phyloP scores from a whole-genome alignment of 148 eudicot genomes.

The Tetragonia tetragonoides region DNA sequence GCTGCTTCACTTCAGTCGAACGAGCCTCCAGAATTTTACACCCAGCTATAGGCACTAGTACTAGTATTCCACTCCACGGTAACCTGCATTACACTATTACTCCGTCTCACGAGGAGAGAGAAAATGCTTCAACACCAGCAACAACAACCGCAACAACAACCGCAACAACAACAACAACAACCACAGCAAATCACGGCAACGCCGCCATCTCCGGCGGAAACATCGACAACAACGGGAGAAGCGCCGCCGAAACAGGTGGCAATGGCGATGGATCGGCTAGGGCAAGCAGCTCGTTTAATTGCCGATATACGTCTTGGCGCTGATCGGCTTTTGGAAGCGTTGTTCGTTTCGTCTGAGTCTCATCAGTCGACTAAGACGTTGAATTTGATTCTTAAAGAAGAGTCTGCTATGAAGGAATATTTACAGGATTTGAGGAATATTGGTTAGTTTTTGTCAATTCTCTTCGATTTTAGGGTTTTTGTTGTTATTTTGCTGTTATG shows the following conservation, averaged over 20 bases:
- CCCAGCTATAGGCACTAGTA: too few species aligned
- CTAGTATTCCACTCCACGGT: too few species aligned
- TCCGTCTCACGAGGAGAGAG: too few species aligned
- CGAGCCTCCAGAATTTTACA: too few species aligned
- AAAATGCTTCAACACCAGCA: background rate
- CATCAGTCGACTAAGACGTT: constrained; percentile 48
- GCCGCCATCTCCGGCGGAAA: constrained; percentile 15
- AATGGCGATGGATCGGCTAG: constrained; percentile 76
- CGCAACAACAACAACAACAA: constrained; percentile 22
- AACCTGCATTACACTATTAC: too few species aligned
- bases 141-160: background rate
- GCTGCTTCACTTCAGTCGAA: too few species aligned
- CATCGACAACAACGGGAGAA: constrained; percentile 29
- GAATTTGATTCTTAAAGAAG: constrained; percentile 54
- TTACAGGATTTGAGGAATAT: constrained; percentile 65
- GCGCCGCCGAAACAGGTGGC: constrained; percentile 99
- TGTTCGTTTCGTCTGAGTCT: constrained; percentile 47
- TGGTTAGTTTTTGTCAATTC: constrained; percentile 37
- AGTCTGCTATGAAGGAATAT: constrained; percentile 59
- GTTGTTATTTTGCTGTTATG: background rate
- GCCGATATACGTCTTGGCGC: constrained; percentile 88
- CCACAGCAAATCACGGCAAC: constrained; percentile 19
- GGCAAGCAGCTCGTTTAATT: constrained; percentile 77
- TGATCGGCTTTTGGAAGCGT: constrained; percentile 85
- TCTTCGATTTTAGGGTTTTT: background rate